Evolutionary conservation across 192 early-diverging fungal species (phyloP).

Genomic region (Diversispora eburnea): DNA sequence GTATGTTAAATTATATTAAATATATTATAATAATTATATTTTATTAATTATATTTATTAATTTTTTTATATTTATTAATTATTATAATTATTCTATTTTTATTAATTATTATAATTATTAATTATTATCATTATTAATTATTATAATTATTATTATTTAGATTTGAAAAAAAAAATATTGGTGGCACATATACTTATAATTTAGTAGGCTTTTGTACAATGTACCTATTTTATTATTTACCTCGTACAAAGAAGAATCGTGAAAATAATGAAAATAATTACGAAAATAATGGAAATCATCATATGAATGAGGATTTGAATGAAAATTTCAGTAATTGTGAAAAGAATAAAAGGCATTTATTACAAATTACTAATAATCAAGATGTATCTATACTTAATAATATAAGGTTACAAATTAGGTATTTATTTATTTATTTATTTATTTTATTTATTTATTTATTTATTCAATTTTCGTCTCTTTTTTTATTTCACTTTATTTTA

Average conservation of each 20-base stretch:
- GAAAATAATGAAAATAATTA: neutral
- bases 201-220: conserved; percentile 82
- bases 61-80: too few species aligned
- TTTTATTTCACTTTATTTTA: conserved; percentile 1
- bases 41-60: too few species aligned
- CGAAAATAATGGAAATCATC: neutral
- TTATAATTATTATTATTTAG: conserved; percentile 23
- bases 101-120: neutral
- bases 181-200: conserved; percentile 54
- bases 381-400: too few species aligned
- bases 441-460: neutral
- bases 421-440: neutral
- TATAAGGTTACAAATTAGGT: too few species aligned
- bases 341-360: neutral
- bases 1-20: conserved; percentile 23
- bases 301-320: neutral
- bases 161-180: conserved; percentile 50
- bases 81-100: too few species aligned
- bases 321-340: neutral
- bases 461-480: neutral
- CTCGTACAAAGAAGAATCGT: neutral
- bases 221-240: conserved; percentile 81
- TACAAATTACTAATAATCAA: neutral
- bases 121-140: neutral
- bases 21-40: too few species aligned